Evolutionary conservation across 805 yeast species (phyloP), one percentile per base, ranked within the genome.

Genomic region (Candida koratica): DNA sequence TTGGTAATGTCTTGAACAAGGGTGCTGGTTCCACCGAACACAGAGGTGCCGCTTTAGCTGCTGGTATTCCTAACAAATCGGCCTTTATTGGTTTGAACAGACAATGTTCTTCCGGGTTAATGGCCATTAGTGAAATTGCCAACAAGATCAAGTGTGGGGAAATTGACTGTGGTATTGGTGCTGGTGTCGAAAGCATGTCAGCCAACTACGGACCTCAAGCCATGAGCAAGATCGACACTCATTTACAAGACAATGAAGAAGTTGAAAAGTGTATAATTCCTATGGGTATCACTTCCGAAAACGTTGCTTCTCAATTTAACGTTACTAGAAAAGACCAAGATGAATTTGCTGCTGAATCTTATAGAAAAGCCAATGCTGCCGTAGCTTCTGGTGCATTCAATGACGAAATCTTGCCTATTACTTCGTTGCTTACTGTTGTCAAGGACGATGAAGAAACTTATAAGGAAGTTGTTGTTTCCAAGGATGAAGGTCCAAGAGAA

Each of bases 1-100:
- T 86, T 44, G 97, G 97, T 48, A 90, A 90, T 59, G 97, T 90
- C 17, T 73, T 89, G 55, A 87, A 89, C 66, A 75, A 77, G 32
- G 96, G 95, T 34, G 94, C 97, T 16, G 97, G 97, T 51, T 96
- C 93, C 37, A 82, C 83, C 38, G 97, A 89, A 64, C 95, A 86
- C 64, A 73, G 97, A 50, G 96, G 95, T 32, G 96, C 97, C 27
- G 71, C 76, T 47, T 73, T 90, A 39, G 93, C 89, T 14, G 94
- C 97, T 8, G 97, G 96, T 24, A 73, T 89, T 36, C 97, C 97
- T 20, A 66, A 81, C 57, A 61, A 79, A 2, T 72, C 81, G 10
- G 89, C 95, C 7, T 85, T 89, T 49, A 64, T 78, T 52, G 88
- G 96, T 11, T 56, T 90, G 45, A 90, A 90, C 70, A 79, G 97